Evolutionary conservation across 2,329 filamentous ascomycete genomes (phyloP).

Genomic region (Chaetomium olivaceum): DNA sequence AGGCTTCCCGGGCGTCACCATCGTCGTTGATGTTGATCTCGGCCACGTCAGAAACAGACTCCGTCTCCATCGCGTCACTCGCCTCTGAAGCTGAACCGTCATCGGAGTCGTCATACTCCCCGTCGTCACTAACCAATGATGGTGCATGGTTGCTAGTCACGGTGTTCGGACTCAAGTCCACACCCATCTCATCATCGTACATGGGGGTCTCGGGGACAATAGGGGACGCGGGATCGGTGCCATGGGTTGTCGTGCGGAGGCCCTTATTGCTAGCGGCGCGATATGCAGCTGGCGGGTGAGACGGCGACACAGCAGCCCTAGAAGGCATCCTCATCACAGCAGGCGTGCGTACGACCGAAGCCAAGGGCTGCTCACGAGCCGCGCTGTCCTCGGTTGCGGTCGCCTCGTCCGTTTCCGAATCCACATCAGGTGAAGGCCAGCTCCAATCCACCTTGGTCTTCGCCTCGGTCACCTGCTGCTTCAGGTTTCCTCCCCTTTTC

Average conservation of each 20-base stretch:
- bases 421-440: conserved; percentile 52
- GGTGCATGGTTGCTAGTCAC: conserved; percentile 74
- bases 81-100: conserved; percentile 62
- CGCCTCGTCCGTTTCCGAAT: conserved; percentile 50
- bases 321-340: conserved; percentile 60
- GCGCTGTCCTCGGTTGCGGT: conserved; percentile 30
- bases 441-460: conserved; percentile 56
- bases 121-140: conserved; percentile 77
- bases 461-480: conserved; percentile 59
- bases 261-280: conserved; percentile 62
- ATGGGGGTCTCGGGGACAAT: conserved; percentile 37
- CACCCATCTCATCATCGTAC: conserved; percentile 58
- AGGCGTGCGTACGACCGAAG: conserved; percentile 40
- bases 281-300: conserved; percentile 42
- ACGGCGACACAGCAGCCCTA: conserved; percentile 56
- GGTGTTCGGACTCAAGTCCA: conserved; percentile 68
- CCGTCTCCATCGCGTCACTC: conserved; percentile 59
- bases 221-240: conserved; percentile 41
- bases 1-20: conserved; percentile 41
- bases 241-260: conserved; percentile 45
- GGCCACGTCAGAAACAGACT: conserved; percentile 60
- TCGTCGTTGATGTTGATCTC: conserved; percentile 64
- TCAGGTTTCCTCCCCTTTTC: conserved; percentile 62
- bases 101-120: conserved; percentile 73
- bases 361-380: conserved; percentile 23